These are phyloP conservation scores for Zygosaccharomyces bailii DNA, from an alignment of 805 yeast genomes.

Conservation along the genomic window DNA sequence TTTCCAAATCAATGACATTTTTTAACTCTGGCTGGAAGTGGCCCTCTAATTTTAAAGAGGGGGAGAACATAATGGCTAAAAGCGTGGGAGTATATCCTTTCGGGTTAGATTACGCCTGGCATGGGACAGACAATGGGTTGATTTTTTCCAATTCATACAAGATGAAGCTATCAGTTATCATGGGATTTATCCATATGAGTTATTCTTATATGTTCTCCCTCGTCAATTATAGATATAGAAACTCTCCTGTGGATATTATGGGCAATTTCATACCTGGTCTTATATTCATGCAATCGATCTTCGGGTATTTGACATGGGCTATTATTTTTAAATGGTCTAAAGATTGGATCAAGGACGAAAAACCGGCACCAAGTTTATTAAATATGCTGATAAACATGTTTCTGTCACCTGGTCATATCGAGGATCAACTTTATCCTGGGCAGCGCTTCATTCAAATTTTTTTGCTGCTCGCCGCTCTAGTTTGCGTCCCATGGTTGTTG, in stretches of 20 bases:
- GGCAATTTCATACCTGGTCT: conserved; percentile 95
- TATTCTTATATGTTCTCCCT: conserved; percentile 83
- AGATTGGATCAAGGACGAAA: conserved; percentile 77
- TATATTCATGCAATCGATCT: conserved; percentile 92
- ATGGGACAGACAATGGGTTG: conserved; percentile 89
- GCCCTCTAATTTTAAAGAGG: conserved; percentile 71
- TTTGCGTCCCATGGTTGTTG: conserved; percentile 91
- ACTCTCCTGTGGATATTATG: conserved; percentile 71
- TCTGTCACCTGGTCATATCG: conserved; percentile 84
- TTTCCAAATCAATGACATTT: conserved; percentile 84
- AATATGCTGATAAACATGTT: conserved; percentile 97
- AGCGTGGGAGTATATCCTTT: conserved; percentile 68
- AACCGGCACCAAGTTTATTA: conserved; percentile 86
- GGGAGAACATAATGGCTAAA: conserved; percentile 65
- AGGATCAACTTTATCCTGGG: conserved; percentile 73
- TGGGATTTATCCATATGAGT: conserved; percentile 95
- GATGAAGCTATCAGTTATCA: conserved; percentile 91
- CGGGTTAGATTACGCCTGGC: conserved; percentile 96
- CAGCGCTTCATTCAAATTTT: conserved; percentile 74
- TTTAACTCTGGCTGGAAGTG: conserved; percentile 92
- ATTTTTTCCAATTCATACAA: conserved; percentile 92
- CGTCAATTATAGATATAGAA: conserved; percentile 69
- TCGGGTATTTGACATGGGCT: conserved; percentile 83
- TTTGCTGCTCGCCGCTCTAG: conserved; percentile 68
- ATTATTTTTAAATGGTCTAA: conserved; percentile 93